A percentile compares a stretch with the other conserved stretches of the same genome.
These are phyloP conservation scores for Paxillus ammoniavirescens DNA, from an alignment of 768 basidiomycete genomes.

Conservation along the genomic window DNA sequence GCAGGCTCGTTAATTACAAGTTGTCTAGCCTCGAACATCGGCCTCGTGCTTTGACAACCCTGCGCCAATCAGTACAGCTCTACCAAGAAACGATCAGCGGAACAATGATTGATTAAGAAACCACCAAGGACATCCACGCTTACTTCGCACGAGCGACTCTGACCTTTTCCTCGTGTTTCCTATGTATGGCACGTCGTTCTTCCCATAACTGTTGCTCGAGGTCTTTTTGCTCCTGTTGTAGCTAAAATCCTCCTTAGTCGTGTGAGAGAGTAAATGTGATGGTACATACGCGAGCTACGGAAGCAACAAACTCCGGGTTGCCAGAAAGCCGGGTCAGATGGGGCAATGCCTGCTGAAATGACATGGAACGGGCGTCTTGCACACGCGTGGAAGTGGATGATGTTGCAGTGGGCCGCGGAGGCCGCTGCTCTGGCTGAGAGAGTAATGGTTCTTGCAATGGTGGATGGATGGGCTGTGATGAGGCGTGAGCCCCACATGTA, in stretches of 20 bases:
- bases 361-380: conserved; percentile 45
- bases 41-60: conserved; percentile 65
- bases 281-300: conserved; percentile 50
- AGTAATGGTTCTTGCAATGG: conserved; percentile 14
- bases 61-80: conserved; percentile 66
- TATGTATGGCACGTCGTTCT: conserved; percentile 60
- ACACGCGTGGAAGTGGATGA: conserved; percentile 4
- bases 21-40: conserved; percentile 26
- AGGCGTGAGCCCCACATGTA: conserved; percentile 7
- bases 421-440: conserved; percentile 6
- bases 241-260: conserved; percentile 37
- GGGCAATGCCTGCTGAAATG: conserved; percentile 73
- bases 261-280: neutral
- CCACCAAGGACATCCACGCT: conserved; percentile 18
- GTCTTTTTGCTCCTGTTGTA: conserved; percentile 68
- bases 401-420: conserved; percentile 11
- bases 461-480: conserved; percentile 10
- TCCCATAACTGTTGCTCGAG: conserved; percentile 69
- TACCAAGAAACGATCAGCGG: conserved; percentile 25
- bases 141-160: conserved; percentile 68
- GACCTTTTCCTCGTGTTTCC: conserved; percentile 70
- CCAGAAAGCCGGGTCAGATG: conserved; percentile 58
- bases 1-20: neutral
- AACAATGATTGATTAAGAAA: conserved; percentile 1
- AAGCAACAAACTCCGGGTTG: conserved; percentile 48